These are phyloP conservation scores for Pseudoperonospora humuli DNA, from an alignment of 352 stramenopile genomes.

Conservation along the genomic window DNA sequence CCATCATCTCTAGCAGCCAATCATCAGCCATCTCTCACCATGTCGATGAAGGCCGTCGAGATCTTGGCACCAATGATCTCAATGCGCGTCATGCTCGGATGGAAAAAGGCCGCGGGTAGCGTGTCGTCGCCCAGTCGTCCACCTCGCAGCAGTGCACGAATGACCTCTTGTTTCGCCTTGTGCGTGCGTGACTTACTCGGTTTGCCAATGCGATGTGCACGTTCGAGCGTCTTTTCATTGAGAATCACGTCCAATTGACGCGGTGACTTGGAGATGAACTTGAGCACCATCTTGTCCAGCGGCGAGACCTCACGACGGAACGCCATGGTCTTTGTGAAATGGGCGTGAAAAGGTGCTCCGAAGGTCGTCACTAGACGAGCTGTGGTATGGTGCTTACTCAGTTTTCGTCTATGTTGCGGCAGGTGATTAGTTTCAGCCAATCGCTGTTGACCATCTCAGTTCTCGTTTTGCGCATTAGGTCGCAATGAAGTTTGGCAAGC, in stretches of 20 bases:
- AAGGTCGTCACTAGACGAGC: too few species aligned
- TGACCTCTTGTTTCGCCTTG: constrained; percentile 82
- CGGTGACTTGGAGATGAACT: constrained; percentile 83
- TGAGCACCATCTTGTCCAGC: constrained; percentile 84
- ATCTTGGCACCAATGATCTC: constrained; percentile 85
- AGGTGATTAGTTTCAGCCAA: too few species aligned
- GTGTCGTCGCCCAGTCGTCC: constrained; percentile 76
- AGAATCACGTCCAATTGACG: constrained; percentile 53
- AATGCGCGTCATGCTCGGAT: constrained; percentile 76
- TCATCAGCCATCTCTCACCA: constrained; percentile 29
- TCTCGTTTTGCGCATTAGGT: too few species aligned
- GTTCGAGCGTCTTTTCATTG: constrained; percentile 58
- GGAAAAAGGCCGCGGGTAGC: constrained; percentile 77
- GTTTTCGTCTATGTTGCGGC: too few species aligned
- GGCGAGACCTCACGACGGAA: constrained; percentile 76
- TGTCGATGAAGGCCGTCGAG: constrained; percentile 60
- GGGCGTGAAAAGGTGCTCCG: constrained; percentile 1
- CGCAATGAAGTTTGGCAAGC: constrained; percentile 94
- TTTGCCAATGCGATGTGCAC: constrained; percentile 65
- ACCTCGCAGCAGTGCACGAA: constrained; percentile 64
- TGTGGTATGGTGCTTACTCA: too few species aligned
- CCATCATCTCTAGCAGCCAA: neutral
- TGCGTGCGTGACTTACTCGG: constrained; percentile 72
- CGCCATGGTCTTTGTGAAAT: constrained; percentile 45
- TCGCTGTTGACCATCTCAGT: too few species aligned